Evolutionary conservation across 257 asterid genomes (phyloP), one percentile per base, ranked within the genome.

Genomic region (Eustoma russellianum): DNA sequence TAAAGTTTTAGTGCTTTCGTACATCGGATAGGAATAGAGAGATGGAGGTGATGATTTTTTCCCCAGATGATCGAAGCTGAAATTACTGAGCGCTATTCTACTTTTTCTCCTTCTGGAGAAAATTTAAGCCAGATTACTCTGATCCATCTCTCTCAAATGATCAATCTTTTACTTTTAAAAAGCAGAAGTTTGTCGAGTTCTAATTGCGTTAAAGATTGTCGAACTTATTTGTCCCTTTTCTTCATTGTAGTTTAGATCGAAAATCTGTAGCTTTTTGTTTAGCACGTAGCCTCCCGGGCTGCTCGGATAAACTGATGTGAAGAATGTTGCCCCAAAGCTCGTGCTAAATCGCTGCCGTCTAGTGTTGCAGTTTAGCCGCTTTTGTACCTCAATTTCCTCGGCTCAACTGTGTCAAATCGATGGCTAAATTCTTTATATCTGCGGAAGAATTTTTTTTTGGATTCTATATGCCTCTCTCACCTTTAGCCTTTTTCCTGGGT

Each of bases 41-140:
- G 91, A 77, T 79, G 93, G 92, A 77, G 28, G 65, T 77, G 94
- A 86, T 83, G 78, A 80, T 8, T 57, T 33, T 85, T 85, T 85
- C 95, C 95, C 95, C 89, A 82, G 89, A 69, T 85, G 95, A 85
- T 78, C 95, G 95, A 85, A 64, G 66, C 76, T 85, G 95, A 85
- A 85, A 79, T 82, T 63, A 76, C 83, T 82, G 92, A 83, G 95
- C 95, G 73, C 66, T 67, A 73, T 77, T 9, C 59, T 67, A 56
- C 74, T 71, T 75, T 70, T 71, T 59, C 64, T 19, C 16, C 24
- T 24, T 4, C 56, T n/a, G 72, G 72, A 52, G 66, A 48, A 55
- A 77, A 73, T 75, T 68, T 78, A 83, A 80, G 88, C 79, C 88
- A 80, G 76, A 80, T 69, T 52, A 63, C 44, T 78, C 90, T 81